Conservation (phyloP, 768 basidiomycete species). For the Naganishia friedmannii region DNA sequence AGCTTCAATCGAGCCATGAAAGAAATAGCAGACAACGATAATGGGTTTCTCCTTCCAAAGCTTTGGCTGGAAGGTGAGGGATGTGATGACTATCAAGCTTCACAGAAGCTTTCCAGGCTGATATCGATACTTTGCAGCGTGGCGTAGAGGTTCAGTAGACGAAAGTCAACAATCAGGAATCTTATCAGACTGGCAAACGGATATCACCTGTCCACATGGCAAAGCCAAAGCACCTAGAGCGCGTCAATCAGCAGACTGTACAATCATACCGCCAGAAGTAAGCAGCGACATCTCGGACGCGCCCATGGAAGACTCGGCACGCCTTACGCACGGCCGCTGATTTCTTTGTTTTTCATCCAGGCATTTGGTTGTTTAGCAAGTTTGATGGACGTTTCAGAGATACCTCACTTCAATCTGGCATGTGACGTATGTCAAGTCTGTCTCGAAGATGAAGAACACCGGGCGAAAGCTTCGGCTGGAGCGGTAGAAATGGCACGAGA, state of each 20-base stretch:
- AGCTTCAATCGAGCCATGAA: conserved; percentile 4
- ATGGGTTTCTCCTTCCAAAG: conserved; percentile 3
- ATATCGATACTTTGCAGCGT: background rate
- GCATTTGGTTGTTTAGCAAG: conserved; percentile 16
- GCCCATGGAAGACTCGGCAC: too few relatives aligned
- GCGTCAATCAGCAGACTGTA: background rate
- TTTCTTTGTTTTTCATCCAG: background rate
- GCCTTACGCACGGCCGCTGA: background rate
- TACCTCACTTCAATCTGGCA: conserved; percentile 1
- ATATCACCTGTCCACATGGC: conserved; percentile 25
- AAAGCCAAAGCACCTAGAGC: conserved; percentile 8
- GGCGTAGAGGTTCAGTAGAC: conserved; percentile 2
- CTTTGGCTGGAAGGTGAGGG: conserved; percentile 8
- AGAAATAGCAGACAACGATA: background rate
- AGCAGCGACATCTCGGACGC: background rate
- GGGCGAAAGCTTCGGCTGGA: background rate
- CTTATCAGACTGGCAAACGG: background rate
- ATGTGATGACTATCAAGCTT: background rate
- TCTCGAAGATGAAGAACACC: conserved; percentile 1
- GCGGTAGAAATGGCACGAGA: background rate
- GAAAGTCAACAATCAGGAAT: background rate
- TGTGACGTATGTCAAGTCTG: background rate
- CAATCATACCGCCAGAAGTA: conserved; percentile 2
- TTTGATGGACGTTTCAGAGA: background rate
- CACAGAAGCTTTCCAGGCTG: background rate